Percentiles rank a stretch among this genome's conserved stretches.
Conservation (phyloP, 305 asterid genomes). For the Solanum hybrid region DNA sequence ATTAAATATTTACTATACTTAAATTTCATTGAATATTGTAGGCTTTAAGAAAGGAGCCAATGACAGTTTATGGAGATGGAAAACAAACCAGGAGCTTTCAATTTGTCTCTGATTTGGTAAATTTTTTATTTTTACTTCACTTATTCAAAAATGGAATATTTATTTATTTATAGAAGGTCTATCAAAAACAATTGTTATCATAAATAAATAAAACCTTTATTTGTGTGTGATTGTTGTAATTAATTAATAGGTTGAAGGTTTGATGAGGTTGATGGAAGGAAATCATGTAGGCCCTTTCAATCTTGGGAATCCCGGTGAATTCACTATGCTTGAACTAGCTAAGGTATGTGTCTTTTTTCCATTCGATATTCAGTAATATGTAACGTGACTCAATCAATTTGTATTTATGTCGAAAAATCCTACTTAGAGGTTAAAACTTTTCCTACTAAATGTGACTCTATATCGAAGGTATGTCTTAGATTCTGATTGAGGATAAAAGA, state of each 20-base stretch:
- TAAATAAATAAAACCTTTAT: neutral
- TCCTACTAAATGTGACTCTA: neutral
- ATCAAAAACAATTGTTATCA: neutral
- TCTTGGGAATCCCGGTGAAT: slow-evolving; percentile 84
- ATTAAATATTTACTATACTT: neutral
- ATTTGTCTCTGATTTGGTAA: slow-evolving; percentile 83
- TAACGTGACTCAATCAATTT: accelerated
- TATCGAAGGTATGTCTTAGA: no score
- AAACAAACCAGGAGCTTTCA: slow-evolving; percentile 94
- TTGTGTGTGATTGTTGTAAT: neutral
- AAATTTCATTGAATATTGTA: slow-evolving; percentile 12
- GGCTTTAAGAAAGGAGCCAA: slow-evolving; percentile 77
- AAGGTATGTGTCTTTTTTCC: slow-evolving; percentile 18
- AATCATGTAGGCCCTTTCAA: slow-evolving; percentile 84
- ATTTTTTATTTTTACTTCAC: neutral
- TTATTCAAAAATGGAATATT: neutral
- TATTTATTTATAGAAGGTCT: neutral
- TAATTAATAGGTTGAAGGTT: slow-evolving; percentile 62
- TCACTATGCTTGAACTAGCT: slow-evolving; percentile 87
- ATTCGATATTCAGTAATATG: neutral
- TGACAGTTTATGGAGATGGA: slow-evolving; percentile 93
- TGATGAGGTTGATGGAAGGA: slow-evolving; percentile 79
- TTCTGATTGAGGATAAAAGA: neutral
- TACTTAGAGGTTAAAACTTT: neutral
- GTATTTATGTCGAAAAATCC: neutral